Conservation (phyloP, 441 rosid species). For the Manihot esculenta region DNA sequence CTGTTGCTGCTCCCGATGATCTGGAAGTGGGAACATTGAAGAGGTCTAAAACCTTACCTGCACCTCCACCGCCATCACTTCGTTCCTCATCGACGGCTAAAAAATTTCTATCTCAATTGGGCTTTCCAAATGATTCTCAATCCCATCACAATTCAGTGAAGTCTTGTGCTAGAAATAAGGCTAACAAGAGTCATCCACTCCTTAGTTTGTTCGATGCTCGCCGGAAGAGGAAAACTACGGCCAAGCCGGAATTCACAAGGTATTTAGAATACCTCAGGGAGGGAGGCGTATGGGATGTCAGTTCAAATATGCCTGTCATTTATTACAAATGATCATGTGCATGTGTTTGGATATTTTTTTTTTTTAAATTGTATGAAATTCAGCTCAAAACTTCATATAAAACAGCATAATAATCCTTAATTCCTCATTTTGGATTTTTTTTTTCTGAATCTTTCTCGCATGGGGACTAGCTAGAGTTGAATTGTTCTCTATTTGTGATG, state of each 20-base stretch:
- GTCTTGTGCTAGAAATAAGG: constrained; percentile 29
- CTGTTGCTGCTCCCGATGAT: constrained; percentile 10
- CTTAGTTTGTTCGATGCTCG: constrained; percentile 50
- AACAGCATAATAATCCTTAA: too few species aligned
- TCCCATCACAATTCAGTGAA: constrained; percentile 24
- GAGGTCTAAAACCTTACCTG: constrained; percentile 47
- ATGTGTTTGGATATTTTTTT: too few species aligned
- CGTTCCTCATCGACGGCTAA: constrained; percentile 24
- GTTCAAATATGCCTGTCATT: constrained; percentile 46
- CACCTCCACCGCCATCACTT: constrained; percentile 23
- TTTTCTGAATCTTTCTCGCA: too few species aligned
- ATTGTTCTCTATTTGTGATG: too few species aligned
- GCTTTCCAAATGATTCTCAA: constrained; percentile 19
- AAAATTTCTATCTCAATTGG: constrained; percentile 15
- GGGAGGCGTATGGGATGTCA: constrained; percentile 61
- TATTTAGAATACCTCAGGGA: constrained; percentile 71
- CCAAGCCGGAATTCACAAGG: constrained; percentile 65
- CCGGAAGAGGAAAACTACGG: constrained; percentile 64
- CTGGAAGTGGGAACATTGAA: constrained; percentile 32
- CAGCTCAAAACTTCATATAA: too few species aligned
- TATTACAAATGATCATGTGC: constrained; percentile 28
- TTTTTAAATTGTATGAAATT: too few species aligned
- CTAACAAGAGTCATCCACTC: constrained; percentile 50
- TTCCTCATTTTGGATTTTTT: too few species aligned
- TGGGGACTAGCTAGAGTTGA: too few species aligned